Conservation (phyloP, 306 rosid genomes). For the Quercus dentata region DNA sequence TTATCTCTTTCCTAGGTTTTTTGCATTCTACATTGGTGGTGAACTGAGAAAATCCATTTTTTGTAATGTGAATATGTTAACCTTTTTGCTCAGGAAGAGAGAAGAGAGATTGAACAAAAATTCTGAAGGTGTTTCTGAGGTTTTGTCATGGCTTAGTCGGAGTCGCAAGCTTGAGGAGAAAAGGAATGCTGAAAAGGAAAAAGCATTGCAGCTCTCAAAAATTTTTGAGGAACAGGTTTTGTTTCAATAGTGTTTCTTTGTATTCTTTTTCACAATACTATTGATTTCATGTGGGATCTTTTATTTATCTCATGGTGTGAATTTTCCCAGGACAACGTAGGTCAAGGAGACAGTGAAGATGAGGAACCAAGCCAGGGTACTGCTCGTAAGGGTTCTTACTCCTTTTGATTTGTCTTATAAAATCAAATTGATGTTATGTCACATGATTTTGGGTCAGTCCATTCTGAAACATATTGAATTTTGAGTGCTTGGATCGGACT, state of each 20-base stretch:
- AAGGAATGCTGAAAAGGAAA: conserved; percentile 54
- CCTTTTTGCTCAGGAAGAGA: conserved; percentile 54
- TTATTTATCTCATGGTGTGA: conserved; percentile 8
- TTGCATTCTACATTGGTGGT: background rate
- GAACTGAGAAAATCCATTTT: background rate
- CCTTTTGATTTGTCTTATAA: background rate
- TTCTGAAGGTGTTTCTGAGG: conserved; percentile 60
- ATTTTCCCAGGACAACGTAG: conserved; percentile 74
- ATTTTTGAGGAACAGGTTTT: conserved; percentile 87
- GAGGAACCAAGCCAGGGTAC: conserved; percentile 52
- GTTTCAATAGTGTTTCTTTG: background rate
- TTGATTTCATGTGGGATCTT: conserved; percentile 9
- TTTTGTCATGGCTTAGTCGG: conserved; percentile 72
- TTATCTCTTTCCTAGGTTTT: background rate
- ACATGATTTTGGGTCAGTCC: background rate
- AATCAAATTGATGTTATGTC: background rate
- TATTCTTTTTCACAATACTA: conserved; percentile 2
- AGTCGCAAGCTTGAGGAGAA: conserved; percentile 74
- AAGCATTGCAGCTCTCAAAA: conserved; percentile 78
- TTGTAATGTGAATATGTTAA: conserved; percentile 1
- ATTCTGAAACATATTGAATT: background rate
- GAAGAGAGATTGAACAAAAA: conserved; percentile 75
- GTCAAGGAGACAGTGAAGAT: conserved; percentile 72
- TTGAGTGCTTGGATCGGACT: background rate
- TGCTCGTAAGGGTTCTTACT: conserved; percentile 39